These are phyloP conservation scores for Calocera cornea DNA, from an alignment of 768 basidiomycete genomes.

Conservation along the genomic window DNA sequence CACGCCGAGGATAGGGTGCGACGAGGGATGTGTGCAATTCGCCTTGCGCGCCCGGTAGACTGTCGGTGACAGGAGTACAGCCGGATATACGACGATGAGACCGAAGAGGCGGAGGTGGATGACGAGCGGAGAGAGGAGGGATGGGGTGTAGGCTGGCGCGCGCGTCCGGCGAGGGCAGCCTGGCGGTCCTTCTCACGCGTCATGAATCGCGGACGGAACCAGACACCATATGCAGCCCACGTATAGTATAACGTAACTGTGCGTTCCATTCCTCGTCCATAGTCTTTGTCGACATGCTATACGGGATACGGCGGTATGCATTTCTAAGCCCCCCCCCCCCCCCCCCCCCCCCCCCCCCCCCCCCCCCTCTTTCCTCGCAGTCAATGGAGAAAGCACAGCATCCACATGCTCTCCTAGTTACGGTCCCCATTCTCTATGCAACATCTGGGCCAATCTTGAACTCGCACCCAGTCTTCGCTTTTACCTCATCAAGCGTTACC, in stretches of 20 bases:
- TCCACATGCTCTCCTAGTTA: too few species aligned
- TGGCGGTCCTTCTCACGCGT: not conserved
- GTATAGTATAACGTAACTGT: not conserved
- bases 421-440: too few species aligned
- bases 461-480: conserved; percentile 71
- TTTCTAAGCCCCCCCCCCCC: too few species aligned
- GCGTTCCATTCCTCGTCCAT: not conserved
- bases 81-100: not conserved
- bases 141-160: not conserved
- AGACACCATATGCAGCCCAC: not conserved
- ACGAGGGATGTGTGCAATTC: not conserved
- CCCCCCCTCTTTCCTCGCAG: too few species aligned
- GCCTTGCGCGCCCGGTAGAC: not conserved
- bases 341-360: too few species aligned
- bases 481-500: conserved; percentile 68
- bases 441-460: conserved; percentile 35
- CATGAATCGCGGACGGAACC: not conserved
- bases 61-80: not conserved
- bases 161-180: not conserved
- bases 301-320: too few species aligned
- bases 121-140: conserved; percentile 2
- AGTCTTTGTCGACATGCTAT: not conserved
- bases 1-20: not conserved
- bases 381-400: too few species aligned
- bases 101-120: not conserved